Base-by-base conservation (phyloP, 2,329 filamentous ascomycete species). In the Ascochyta fabae region DNA sequence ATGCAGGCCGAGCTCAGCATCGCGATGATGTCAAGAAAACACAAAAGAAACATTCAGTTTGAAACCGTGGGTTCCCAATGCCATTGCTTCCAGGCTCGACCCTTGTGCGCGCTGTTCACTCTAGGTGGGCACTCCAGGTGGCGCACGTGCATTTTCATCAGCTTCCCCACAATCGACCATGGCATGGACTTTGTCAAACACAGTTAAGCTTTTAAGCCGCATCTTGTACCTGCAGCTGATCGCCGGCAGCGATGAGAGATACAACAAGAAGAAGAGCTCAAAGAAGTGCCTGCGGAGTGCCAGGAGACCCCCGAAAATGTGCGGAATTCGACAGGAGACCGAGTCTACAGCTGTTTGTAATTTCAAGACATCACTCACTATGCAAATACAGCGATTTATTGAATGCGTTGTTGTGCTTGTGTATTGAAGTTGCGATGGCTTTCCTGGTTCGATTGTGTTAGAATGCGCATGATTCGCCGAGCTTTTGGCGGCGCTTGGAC, bases 131-230 rank as follows among this genome's bases (percentile, higher is more conserved):
- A 50, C 52, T 40, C 16, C 62, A 63, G 54, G 58, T 62, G 62
- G 61, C 52, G 66, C 64, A 67, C 64, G 66, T 68, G 66, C 63
- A 51, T 61, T 44, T 58, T 62, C 48, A 56, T 41, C 34, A 47
- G 39, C 57, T 56, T 62, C 62, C 54, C 54, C 54, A 51, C 49
- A 51, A 39, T 39, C 48, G 40, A 53, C 48, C 40, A 53, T 58
- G 55, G 53, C 55, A 49, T 45, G 55, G 48, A 58, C 49, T 49
- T 19, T 52, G 55, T 53, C 55, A 49, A 58, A 58, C 49, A 34
- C 43, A 58, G 55, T 65, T 67, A 71, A 73, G 72, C 70, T 58
- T 68, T 72, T 66, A 60, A 73, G 70, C 69, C 70, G 67, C 70
- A 72, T 65, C 47, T 10, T 66, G 69, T 71, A 66, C 69, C 70